Conservation (phyloP, 345 rosid genomes). For the Eucalyptus polybractea region DNA sequence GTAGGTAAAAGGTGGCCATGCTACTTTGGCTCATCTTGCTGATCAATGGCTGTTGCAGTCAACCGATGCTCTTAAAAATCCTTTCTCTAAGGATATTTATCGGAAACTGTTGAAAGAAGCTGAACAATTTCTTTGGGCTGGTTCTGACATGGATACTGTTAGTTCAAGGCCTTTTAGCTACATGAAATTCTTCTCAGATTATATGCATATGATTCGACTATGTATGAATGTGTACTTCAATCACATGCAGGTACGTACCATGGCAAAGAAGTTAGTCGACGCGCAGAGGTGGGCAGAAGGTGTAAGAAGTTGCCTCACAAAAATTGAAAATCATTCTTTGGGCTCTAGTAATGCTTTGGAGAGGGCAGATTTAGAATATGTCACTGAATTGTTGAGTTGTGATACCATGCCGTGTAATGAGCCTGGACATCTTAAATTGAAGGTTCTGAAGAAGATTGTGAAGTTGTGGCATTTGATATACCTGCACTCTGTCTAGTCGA, state of each 20-base stretch:
- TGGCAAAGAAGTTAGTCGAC: slow-evolving; percentile 35
- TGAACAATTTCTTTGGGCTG: slow-evolving; percentile 98
- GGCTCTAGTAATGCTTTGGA: slow-evolving; percentile 7
- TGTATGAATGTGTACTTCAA: not conserved
- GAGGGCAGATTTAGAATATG: slow-evolving; percentile 34
- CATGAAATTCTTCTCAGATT: not conserved
- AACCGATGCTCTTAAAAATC: slow-evolving; percentile 20
- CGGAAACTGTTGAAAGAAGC: slow-evolving; percentile 53
- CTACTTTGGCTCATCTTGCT: slow-evolving; percentile 53
- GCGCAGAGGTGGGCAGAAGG: slow-evolving; percentile 74
- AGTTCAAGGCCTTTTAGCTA: slow-evolving; percentile 13
- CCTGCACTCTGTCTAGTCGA: not conserved
- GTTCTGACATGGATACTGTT: slow-evolving; percentile 80
- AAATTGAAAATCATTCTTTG: slow-evolving; percentile 30
- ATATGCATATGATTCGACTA: not conserved
- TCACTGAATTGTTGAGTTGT: slow-evolving; percentile 35
- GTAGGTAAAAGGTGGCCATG: slow-evolving; percentile 41
- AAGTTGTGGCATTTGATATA: not conserved
- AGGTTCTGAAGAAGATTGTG: slow-evolving; percentile 30
- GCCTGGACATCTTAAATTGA: slow-evolving; percentile 49
- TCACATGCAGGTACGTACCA: slow-evolving; percentile 49
- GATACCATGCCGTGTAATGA: slow-evolving; percentile 58
- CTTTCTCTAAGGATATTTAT: slow-evolving; percentile 42
- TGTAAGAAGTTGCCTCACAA: slow-evolving; percentile 38
- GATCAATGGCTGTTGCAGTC: slow-evolving; percentile 58